These are phyloP conservation scores for Wallacemonas sp. DNA, from an alignment of 208 protist species.

Conservation along the genomic window DNA sequence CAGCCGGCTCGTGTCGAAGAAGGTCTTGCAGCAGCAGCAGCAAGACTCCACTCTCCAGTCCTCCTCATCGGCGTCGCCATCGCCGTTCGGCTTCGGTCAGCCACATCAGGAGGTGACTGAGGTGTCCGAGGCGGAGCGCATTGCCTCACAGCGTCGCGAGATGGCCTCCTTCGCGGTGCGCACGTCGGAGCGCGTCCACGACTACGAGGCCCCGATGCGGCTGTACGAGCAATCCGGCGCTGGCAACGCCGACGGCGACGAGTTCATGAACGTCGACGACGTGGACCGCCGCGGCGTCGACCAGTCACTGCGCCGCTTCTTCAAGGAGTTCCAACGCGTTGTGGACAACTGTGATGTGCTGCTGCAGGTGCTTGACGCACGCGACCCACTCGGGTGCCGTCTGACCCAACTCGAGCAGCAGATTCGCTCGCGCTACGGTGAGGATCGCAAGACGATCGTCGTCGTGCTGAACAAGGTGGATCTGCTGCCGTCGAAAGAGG, in stretches of 20 bases:
- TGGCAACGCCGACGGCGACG: constrained; percentile 23
- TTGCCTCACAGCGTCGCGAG: constrained; percentile 53
- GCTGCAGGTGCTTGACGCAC: constrained; percentile 96
- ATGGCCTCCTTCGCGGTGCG: constrained; percentile 77
- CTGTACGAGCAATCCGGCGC: constrained; percentile 21
- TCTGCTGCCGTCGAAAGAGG: constrained; percentile 94
- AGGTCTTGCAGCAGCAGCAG: constrained; percentile 24
- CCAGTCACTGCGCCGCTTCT: constrained; percentile 84
- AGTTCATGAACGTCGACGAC: constrained; percentile 45
- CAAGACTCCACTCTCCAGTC: neutral
- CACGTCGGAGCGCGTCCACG: constrained; percentile 68
- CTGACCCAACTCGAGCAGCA: constrained; percentile 92
- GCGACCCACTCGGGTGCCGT: constrained; percentile 97
- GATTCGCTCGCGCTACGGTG: constrained; percentile 87
- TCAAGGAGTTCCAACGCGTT: constrained; percentile 91
- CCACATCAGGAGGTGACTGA: neutral
- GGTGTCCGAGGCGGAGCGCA: constrained; percentile 36
- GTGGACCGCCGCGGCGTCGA: constrained; percentile 53
- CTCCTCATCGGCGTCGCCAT: neutral
- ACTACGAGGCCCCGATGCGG: constrained; percentile 69
- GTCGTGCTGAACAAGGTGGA: constrained; percentile 98
- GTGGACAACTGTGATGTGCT: constrained; percentile 96
- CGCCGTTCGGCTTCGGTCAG: neutral
- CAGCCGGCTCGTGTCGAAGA: constrained; percentile 17
- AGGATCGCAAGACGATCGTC: constrained; percentile 93